Percentiles rank a stretch among this genome's conserved stretches.
These are phyloP conservation scores for Trichophyton mentagrophytes DNA, from an alignment of 2,329 filamentous ascomycete species.

Conservation along the genomic window DNA sequence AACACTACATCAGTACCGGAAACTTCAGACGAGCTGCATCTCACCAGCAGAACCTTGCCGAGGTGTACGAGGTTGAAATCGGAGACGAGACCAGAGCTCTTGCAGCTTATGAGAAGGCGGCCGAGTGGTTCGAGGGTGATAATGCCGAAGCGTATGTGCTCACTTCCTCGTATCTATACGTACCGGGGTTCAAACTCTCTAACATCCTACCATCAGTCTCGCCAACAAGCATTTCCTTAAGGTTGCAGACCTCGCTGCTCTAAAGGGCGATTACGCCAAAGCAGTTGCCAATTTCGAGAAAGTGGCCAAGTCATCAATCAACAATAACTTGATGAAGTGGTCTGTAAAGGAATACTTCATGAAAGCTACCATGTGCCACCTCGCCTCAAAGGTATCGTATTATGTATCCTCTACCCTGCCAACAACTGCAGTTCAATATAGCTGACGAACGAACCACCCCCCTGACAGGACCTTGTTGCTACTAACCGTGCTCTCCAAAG, in stretches of 20 bases:
- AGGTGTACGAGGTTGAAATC: constrained; percentile 72
- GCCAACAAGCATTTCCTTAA: constrained; percentile 92
- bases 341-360: constrained; percentile 92
- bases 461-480: constrained; percentile 55
- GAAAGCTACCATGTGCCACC: constrained; percentile 84
- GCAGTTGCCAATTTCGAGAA: constrained; percentile 73
- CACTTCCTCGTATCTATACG: not conserved
- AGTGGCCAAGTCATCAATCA: constrained; percentile 63
- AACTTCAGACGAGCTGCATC: constrained; percentile 85
- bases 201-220: constrained; percentile 40
- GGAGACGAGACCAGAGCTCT: constrained; percentile 66
- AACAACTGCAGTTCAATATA: not conserved
- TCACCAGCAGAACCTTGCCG: constrained; percentile 77
- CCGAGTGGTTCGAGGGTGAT: constrained; percentile 78
- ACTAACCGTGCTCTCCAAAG: constrained; percentile 66
- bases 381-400: constrained; percentile 44
- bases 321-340: constrained; percentile 88
- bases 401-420: constrained; percentile 1
- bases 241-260: constrained; percentile 71
- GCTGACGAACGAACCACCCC: not conserved
- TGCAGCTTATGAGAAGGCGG: constrained; percentile 72
- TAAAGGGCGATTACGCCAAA: constrained; percentile 73
- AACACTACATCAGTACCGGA: constrained; percentile 75
- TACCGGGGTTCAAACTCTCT: not conserved
- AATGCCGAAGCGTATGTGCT: constrained; percentile 62